phyloP scores from a whole-genome alignment of 768 basidiomycete genomes.

The Mycena haematopus region DNA sequence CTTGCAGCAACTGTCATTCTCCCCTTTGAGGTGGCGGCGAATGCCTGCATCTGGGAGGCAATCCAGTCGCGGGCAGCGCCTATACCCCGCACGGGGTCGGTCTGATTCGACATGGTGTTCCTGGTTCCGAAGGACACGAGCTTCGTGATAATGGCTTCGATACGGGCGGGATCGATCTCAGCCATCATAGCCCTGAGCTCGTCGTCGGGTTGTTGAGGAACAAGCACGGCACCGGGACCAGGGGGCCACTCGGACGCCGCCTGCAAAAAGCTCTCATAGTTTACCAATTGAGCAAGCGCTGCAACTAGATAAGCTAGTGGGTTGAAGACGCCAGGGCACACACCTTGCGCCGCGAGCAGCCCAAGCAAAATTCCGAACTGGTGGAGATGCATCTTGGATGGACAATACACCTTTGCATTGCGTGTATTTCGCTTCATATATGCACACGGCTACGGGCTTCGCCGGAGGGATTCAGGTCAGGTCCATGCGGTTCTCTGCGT shows the following conservation, averaged over 20 bases:
- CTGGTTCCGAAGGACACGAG: constrained; percentile 64
- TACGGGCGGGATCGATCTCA: constrained; percentile 51
- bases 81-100: constrained; percentile 57
- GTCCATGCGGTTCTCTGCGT: constrained; percentile 15
- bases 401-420: not conserved
- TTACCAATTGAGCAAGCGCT: constrained; percentile 14
- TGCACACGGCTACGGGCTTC: not conserved
- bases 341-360: constrained; percentile 15
- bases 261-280: constrained; percentile 8
- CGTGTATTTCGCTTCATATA: constrained; percentile 3
- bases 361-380: not conserved
- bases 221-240: constrained; percentile 51
- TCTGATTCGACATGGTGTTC: constrained; percentile 58
- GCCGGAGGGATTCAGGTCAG: constrained; percentile 3
- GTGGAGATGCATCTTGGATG: constrained; percentile 9
- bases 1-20: constrained; percentile 48
- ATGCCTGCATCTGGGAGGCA: constrained; percentile 49
- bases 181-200: constrained; percentile 54
- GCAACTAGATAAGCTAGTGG: not conserved
- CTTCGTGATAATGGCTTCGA: constrained; percentile 54
- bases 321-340: not conserved
- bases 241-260: constrained; percentile 49
- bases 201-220: constrained; percentile 48
- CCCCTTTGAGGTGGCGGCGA: constrained; percentile 46
- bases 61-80: constrained; percentile 65